A percentile compares a stretch with the other conserved stretches of the same genome.
Evolutionary conservation across 2,329 filamentous ascomycete genomes (phyloP).

Genomic region (Clonostachys solani): DNA sequence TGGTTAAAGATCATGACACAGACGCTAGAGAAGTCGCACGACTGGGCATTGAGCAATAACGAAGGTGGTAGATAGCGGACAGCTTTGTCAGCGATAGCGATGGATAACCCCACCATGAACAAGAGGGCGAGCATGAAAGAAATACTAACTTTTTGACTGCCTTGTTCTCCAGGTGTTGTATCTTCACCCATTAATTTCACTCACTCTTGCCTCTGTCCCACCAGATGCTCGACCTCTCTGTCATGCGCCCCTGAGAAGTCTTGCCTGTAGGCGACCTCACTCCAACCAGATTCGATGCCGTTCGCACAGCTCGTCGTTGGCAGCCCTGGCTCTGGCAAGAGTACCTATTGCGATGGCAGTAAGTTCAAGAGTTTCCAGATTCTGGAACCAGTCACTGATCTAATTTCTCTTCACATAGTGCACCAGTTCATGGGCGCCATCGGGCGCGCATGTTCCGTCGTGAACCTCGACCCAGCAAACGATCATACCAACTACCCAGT

Average conservation of each 20-base stretch:
- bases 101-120: too few relatives aligned
- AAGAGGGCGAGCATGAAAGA: too few relatives aligned
- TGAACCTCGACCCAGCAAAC: constrained; percentile 97
- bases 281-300: constrained; percentile 38
- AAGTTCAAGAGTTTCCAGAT: constrained; percentile 20
- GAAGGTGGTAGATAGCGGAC: too few relatives aligned
- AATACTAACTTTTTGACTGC: too few relatives aligned
- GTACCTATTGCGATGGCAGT: constrained; percentile 96
- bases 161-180: too few relatives aligned
- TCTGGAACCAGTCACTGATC: neutral
- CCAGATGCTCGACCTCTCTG: too few relatives aligned
- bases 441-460: constrained; percentile 87
- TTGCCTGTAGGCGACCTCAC: neutral
- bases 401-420: constrained; percentile 45
- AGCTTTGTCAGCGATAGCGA: too few relatives aligned
- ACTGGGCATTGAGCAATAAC: too few relatives aligned
- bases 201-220: neutral
- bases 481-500: constrained; percentile 85
- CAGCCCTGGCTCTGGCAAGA: constrained; percentile 94
- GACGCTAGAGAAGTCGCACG: too few relatives aligned
- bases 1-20: too few relatives aligned
- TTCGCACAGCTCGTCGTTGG: constrained; percentile 81
- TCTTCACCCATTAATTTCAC: neutral
- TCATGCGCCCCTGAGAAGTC: too few relatives aligned
- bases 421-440: constrained; percentile 97